Conservation (phyloP, 2,329 filamentous ascomycete genomes). For the Trichophyton mentagrophytes region DNA sequence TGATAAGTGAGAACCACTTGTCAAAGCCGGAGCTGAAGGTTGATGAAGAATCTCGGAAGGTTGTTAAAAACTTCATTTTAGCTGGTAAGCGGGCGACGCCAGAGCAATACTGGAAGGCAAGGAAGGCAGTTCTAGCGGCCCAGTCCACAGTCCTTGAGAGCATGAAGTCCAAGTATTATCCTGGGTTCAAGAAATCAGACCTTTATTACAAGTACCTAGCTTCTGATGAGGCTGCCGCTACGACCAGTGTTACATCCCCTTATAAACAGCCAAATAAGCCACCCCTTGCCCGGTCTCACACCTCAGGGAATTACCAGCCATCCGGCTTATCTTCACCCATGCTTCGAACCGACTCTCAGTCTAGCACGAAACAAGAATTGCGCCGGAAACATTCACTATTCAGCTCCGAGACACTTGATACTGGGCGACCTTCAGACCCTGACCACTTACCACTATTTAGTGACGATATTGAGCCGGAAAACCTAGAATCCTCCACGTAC, state of each 20-base stretch:
- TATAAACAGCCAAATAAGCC: conserved; percentile 12
- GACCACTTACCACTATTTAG: conserved; percentile 55
- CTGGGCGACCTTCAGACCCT: conserved; percentile 55
- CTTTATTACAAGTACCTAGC: conserved; percentile 93
- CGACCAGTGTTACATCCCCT: conserved; percentile 12
- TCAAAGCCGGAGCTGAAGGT: conserved; percentile 70
- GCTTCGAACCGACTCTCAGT: conserved; percentile 37
- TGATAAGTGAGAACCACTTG: conserved; percentile 85
- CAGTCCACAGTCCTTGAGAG: conserved; percentile 75
- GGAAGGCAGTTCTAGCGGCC: conserved; percentile 65
- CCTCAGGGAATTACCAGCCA: conserved; percentile 23
- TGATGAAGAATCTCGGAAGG: conserved; percentile 52
- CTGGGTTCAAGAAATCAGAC: conserved; percentile 81
- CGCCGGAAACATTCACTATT: conserved; percentile 46
- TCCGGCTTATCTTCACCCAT: conserved; percentile 33
- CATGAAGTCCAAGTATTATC: conserved; percentile 69
- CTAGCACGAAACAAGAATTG: conserved; percentile 39
- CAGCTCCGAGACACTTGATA: conserved; percentile 38
- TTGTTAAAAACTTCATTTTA: conserved; percentile 65
- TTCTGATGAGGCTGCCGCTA: conserved; percentile 53
- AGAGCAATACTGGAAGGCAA: conserved; percentile 68
- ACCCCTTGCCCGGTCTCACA: conserved; percentile 2
- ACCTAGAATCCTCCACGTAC: conserved; percentile 61
- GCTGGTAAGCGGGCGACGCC: conserved; percentile 64
- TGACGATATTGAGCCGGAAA: conserved; percentile 60